Base-by-base conservation (phyloP, 805 yeast genomes). In the Komagataella ulmi region DNA sequence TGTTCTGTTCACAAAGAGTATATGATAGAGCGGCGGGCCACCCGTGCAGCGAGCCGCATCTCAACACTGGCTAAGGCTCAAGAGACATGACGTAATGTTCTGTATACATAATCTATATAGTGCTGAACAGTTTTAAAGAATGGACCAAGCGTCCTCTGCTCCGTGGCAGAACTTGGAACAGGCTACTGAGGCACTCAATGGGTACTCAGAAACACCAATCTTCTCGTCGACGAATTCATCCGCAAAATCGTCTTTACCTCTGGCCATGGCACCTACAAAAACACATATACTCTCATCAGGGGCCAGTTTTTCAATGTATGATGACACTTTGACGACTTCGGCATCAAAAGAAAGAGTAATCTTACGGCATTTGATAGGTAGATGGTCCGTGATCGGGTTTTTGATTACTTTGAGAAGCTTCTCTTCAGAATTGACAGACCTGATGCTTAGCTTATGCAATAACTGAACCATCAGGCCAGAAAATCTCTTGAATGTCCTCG, bases 161-260 rank as follows among this genome's bases (percentile, higher is more conserved):
- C 99, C 99, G 64, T 93, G 98, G 67, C 98, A 91, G 73, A 93
- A 89, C 69, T 93, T 93, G 57, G 96, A 86, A 68, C 98, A 93
- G 4, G 99, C 98, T 52, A 93, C 97, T 10, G 97, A 89, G 2
- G 99, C 99, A 51, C 96, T 86, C 55, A 93, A 76, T 50, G 99
- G 96, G 67, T 90, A 93, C 62, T 91, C 89, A 43, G 97, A 88
- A 53, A 93, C 82, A 59, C 97, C 97, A 54, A 93, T 85, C 64
- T 91, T 93, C 68, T 93, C 98, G 66, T 93, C 98, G 47, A 91
- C 96, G 63, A 68, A 91, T 67, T 90, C 98, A 67, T 93, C 99
- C 21, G 99, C 99, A 68, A 93, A 93, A 59, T 82, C 89, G 69
- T 93, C 99, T 65, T 85, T 85, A 63, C 99, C 99, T 67, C 97